Base-by-base conservation (phyloP, 805 yeast species). In the Ogataea thermomethanolica region DNA sequence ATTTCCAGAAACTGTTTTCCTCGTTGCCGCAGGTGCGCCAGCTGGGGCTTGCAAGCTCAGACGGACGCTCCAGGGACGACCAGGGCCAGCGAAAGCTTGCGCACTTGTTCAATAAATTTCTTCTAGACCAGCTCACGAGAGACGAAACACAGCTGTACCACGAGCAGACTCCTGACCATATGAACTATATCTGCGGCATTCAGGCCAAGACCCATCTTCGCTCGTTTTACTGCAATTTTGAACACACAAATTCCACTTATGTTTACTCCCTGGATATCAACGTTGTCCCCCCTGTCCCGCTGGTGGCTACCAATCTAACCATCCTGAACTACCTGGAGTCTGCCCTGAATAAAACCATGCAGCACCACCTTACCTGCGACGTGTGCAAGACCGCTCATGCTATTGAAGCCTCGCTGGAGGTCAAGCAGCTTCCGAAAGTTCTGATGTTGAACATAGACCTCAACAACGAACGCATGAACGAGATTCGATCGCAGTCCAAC, bases 341-440 rank as follows among this genome's bases (percentile, higher is more conserved):
- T 14, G 73, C 84, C 1, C 67, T 81, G 70, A 78, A 72, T 47
- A 74, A 75, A 46, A 53, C 58, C 23, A 66, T 68, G 21, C 74
- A 76, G 25, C 69, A 74, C 5, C 70, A 74, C 11, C 72, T 78
- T 17, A 64, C 68, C 51, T 80, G 84, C 54, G 75, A 73, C 17
- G 65, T 65, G 25, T 78, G 84, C 50, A 64, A 67, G 7, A 63
- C 64, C 29, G 68, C 63, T 41, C 90, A 78, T 44, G 58, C 69
- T 4, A 66, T 83, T 25, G 83, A 81, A 47, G 71, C 76, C 4
- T 67, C 70, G 21, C 69, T 73, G 37, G 63, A 69, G 1, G 71
- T 82, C 1, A 64, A 67, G n/a, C 69, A 67, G 30, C 62, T 82
- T 22, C 89, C 95, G 0, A 79, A 83, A 1, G 68, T 86, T 8